Evolutionary conservation across 805 yeast species (phyloP).

Genomic region (Debaryomyces hansenii): DNA sequence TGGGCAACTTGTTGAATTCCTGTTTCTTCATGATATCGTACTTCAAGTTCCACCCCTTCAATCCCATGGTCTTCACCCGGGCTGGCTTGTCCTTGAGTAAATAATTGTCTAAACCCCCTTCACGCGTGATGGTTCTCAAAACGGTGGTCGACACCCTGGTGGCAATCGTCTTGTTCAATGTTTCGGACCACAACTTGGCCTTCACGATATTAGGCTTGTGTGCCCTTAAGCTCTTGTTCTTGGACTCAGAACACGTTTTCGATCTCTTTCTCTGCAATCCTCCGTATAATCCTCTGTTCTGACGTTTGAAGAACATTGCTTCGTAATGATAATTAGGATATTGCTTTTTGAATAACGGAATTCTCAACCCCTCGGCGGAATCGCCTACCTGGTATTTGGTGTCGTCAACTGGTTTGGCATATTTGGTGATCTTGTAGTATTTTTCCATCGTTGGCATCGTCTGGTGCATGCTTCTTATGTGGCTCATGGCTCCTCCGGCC

Average conservation of each 20-base stretch:
- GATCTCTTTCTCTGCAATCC: slow-evolving; percentile 81
- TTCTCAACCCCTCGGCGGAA: slow-evolving; percentile 21
- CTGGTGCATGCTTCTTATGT: slow-evolving; percentile 2
- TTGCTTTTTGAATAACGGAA: slow-evolving; percentile 21
- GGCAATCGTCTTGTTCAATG: slow-evolving; percentile 55
- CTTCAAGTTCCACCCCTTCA: slow-evolving; percentile 87
- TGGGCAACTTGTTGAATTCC: slow-evolving; percentile 40
- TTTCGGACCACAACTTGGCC: slow-evolving; percentile 81
- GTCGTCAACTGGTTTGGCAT: slow-evolving; percentile 38
- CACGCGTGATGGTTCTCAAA: slow-evolving; percentile 81
- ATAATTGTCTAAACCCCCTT: slow-evolving; percentile 94
- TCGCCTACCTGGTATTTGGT: slow-evolving; percentile 38
- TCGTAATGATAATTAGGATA: slow-evolving; percentile 52
- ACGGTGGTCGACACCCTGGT: slow-evolving; percentile 77
- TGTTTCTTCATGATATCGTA: slow-evolving; percentile 61
- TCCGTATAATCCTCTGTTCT: slow-evolving; percentile 87
- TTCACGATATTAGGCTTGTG: slow-evolving; percentile 82
- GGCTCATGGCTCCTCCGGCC: neutral
- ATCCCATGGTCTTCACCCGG: slow-evolving; percentile 88
- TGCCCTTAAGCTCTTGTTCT: slow-evolving; percentile 68
- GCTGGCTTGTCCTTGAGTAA: slow-evolving; percentile 84
- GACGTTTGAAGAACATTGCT: slow-evolving; percentile 73
- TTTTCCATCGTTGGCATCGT: slow-evolving; percentile 17
- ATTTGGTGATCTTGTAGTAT: slow-evolving; percentile 40
- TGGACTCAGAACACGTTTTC: slow-evolving; percentile 72